These are phyloP conservation scores for Torulaspora franciscae DNA, from an alignment of 805 yeast species.

Conservation along the genomic window DNA sequence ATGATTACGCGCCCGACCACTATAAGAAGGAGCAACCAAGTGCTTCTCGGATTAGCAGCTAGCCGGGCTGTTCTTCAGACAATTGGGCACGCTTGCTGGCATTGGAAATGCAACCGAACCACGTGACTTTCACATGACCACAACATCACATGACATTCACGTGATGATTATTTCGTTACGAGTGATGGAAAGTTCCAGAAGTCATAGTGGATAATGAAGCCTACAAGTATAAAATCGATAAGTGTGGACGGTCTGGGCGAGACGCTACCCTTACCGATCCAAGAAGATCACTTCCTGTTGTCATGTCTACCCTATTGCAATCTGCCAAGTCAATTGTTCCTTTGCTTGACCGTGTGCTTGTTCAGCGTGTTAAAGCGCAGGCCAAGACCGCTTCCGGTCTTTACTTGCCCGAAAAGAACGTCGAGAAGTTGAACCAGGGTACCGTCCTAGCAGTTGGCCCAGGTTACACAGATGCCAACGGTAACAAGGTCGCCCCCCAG, in stretches of 20 bases:
- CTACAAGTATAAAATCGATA: neutral
- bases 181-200: conserved; percentile 14
- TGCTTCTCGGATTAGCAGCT: too few species aligned
- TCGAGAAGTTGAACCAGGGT: conserved; percentile 88
- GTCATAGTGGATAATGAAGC: neutral
- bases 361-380: conserved; percentile 89
- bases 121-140: too few species aligned
- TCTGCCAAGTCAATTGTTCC: conserved; percentile 87
- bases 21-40: too few species aligned
- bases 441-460: conserved; percentile 94
- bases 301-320: conserved; percentile 58
- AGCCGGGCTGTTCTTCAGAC: too few species aligned
- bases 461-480: conserved; percentile 73
- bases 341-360: conserved; percentile 90
- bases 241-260: neutral
- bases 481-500: conserved; percentile 64
- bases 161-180: neutral
- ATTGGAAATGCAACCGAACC: too few species aligned
- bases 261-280: neutral
- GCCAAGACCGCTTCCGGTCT: conserved; percentile 89
- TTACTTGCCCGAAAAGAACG: conserved; percentile 93
- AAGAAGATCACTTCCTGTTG: neutral
- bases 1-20: too few species aligned
- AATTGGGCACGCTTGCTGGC: too few species aligned
- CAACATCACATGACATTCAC: neutral